phyloP scores from a whole-genome alignment of 805 yeast genomes.

The Pichia deserticola region DNA sequence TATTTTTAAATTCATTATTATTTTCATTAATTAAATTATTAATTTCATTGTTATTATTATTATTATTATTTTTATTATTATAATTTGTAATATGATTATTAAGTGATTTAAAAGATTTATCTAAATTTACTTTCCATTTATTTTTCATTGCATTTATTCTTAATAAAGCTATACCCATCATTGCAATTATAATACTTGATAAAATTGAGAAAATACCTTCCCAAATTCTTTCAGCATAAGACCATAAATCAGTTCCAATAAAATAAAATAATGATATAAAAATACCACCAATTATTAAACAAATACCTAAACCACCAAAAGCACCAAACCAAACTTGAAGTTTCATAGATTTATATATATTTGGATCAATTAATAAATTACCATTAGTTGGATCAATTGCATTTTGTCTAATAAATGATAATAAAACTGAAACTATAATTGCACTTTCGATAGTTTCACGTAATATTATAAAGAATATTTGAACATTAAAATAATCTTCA shows the following conservation, averaged over 20 bases:
- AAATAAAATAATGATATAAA: slow-evolving; percentile 66
- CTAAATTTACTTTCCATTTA: slow-evolving; percentile 62
- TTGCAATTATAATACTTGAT: slow-evolving; percentile 70
- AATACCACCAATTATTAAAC: slow-evolving; percentile 64
- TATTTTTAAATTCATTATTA: slow-evolving; percentile 4
- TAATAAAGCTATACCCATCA: slow-evolving; percentile 80
- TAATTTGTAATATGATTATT: neutral
- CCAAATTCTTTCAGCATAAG: slow-evolving; percentile 80
- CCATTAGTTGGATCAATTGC: slow-evolving; percentile 26
- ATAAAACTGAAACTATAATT: slow-evolving; percentile 63
- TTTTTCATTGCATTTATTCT: slow-evolving; percentile 75
- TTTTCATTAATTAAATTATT: neutral
- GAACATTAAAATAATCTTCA: slow-evolving; percentile 58
- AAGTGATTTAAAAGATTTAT: slow-evolving; percentile 20
- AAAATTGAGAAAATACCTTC: slow-evolving; percentile 77
- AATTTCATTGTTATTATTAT: neutral
- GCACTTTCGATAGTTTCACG: slow-evolving; percentile 73
- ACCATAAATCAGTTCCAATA: slow-evolving; percentile 81
- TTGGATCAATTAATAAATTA: slow-evolving; percentile 19
- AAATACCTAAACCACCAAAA: slow-evolving; percentile 55
- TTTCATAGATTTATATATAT: slow-evolving; percentile 38
- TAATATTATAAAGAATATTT: slow-evolving; percentile 64
- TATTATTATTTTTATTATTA: neutral
- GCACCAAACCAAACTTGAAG: slow-evolving; percentile 84
- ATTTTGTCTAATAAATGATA: slow-evolving; percentile 64